Conservation (phyloP, 1,284 basidiomycete genomes). For the Coriolopsis trogii region DNA sequence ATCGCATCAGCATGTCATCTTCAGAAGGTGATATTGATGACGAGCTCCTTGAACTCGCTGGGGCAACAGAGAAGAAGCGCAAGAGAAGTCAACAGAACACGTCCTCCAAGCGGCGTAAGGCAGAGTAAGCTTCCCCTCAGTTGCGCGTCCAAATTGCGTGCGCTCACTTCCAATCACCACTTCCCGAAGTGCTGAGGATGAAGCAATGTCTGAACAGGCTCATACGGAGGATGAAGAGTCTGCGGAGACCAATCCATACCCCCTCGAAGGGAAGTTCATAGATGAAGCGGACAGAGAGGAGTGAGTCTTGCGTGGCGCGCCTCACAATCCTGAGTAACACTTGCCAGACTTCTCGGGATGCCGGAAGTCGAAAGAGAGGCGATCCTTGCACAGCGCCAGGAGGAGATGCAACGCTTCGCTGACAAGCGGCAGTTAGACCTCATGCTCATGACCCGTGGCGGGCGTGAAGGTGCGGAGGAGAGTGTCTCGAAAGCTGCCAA, state of each 20-base stretch:
- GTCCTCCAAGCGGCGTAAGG: constrained; percentile 49
- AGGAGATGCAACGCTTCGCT: constrained; percentile 78
- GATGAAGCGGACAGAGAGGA: constrained; percentile 81
- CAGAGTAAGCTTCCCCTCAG: constrained; percentile 43
- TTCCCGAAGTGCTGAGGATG: constrained; percentile 17
- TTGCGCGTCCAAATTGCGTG: not conserved
- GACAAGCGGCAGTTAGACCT: constrained; percentile 78
- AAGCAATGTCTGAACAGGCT: constrained; percentile 48
- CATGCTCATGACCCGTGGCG: constrained; percentile 72
- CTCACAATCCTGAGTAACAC: constrained; percentile 3
- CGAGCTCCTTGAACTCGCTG: constrained; percentile 70
- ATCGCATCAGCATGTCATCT: constrained; percentile 59
- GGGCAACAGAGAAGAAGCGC: constrained; percentile 56
- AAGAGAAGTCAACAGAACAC: constrained; percentile 38
- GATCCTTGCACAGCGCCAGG: constrained; percentile 78
- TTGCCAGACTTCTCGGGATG: constrained; percentile 71
- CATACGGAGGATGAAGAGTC: constrained; percentile 64
- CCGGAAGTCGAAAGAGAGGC: constrained; percentile 90
- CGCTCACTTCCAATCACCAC: not conserved
- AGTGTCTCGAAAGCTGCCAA: constrained; percentile 74
- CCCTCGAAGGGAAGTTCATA: constrained; percentile 88
- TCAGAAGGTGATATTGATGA: constrained; percentile 70
- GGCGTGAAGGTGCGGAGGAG: constrained; percentile 50
- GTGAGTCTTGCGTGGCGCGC: constrained; percentile 47
- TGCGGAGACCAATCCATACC: constrained; percentile 70